Conservation (phyloP, 768 basidiomycete genomes). For the Cantharellus anzutake region DNA sequence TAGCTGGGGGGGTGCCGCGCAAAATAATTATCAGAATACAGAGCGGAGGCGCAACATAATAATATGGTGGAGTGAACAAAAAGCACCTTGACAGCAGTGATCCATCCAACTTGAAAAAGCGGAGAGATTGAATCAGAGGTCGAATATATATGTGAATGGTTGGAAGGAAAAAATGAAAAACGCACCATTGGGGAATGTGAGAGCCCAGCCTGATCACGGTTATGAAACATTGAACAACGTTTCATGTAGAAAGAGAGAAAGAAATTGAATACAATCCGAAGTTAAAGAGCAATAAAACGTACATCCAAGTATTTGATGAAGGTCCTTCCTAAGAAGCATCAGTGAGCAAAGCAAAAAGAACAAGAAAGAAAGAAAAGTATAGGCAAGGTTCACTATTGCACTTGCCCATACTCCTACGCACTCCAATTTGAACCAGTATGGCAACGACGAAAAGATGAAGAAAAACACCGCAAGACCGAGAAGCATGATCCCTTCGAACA, state of each 20-base stretch:
- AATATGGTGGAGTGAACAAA: not conserved
- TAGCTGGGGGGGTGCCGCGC: not conserved
- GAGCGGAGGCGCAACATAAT: not conserved
- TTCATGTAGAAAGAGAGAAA: too few species aligned
- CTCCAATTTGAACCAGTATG: not conserved
- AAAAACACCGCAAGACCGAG: not conserved
- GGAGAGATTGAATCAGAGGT: too few species aligned
- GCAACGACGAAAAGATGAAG: not conserved
- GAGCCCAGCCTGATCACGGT: not conserved
- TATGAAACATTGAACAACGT: not conserved
- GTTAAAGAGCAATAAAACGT: not conserved
- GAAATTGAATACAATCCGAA: too few species aligned
- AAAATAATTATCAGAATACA: not conserved
- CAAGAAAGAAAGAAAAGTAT: too few species aligned
- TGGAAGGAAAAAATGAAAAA: too few species aligned
- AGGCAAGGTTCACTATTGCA: too few species aligned
- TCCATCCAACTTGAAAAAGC: not conserved
- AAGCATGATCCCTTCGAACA: not conserved
- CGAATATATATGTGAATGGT: too few species aligned
- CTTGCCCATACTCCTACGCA: not conserved
- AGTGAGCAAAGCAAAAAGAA: not conserved
- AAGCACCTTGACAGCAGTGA: not conserved
- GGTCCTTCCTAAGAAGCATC: not conserved
- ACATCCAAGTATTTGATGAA: not conserved
- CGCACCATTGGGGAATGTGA: not conserved